A percentile compares a stretch with the other conserved stretches of the same genome.
phyloP scores from a whole-genome alignment of 805 yeast genomes.

The Wickerhamiella nectarea region DNA sequence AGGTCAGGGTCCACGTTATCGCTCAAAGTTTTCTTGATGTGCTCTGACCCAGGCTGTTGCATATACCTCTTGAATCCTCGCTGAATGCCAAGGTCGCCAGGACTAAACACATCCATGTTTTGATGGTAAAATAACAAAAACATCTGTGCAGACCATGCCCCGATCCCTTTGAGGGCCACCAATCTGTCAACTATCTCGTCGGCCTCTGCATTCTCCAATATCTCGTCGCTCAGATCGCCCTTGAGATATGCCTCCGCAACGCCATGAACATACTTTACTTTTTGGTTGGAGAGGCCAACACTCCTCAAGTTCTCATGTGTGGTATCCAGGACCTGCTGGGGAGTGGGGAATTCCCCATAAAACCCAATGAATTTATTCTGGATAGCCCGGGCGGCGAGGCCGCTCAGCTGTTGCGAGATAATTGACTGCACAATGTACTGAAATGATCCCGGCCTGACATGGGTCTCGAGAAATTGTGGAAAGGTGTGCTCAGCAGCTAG shows the following conservation, averaged over 20 bases:
- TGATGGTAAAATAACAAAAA: constrained; percentile 58
- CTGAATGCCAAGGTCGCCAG: constrained; percentile 73
- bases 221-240: constrained; percentile 21
- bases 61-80: constrained; percentile 63
- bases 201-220: constrained; percentile 17
- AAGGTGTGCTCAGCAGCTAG: constrained; percentile 13
- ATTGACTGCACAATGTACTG: constrained; percentile 21
- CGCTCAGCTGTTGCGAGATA: constrained; percentile 31
- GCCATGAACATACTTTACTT: constrained; percentile 57
- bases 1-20: constrained; percentile 1
- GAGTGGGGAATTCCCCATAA: constrained; percentile 37
- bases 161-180: constrained; percentile 25
- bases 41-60: constrained; percentile 32
- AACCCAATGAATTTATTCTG: constrained; percentile 32
- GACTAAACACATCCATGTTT: constrained; percentile 56
- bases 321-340: constrained; percentile 32
- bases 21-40: neutral
- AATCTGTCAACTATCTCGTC: constrained; percentile 25
- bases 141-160: constrained; percentile 80
- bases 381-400: constrained; percentile 65
- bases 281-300: constrained; percentile 58
- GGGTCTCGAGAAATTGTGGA: constrained; percentile 13
- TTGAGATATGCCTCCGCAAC: constrained; percentile 28
- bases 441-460: constrained; percentile 14
- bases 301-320: constrained; percentile 38